Evolutionary conservation across 345 rosid species (phyloP), one percentile per base, ranked within the genome.

Genomic region (Brassica rapa): DNA sequence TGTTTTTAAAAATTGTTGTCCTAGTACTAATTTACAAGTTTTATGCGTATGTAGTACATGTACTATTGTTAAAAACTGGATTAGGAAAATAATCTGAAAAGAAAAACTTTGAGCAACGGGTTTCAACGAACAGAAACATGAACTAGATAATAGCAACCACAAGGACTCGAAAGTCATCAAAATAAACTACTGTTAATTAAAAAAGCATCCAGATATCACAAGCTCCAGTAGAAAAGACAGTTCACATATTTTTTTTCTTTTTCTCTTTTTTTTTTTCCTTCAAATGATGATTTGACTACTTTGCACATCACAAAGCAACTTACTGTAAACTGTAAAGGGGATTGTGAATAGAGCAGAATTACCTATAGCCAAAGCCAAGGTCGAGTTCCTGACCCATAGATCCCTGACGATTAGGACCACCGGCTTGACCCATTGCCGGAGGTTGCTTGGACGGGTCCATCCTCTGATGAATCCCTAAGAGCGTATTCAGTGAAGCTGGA

Each of bases 401-500:
- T 29, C 91, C 96, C 57, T 84, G 91, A 74, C 84, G 84, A 57
- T 83, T 87, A 5, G 80, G 79, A 71, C 86, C 86, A 35, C 82
- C 82, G 0, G 87, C 16, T 8, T 86, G 37, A 14, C 89, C 75
- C 21, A 84, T 76, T 2, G 89, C 85, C 19, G 81, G 87, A 62
- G 79, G 37, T 75, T 88, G 93, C 86, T 86, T 92, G 0, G 82
- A 62, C 4, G 92, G 70, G 25, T 88, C 90, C 71, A 90, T 82
- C 70, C 94, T 86, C 15, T 85, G 87, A 23, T 92, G 91, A 90
- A 89, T 91, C 85, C 90, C 96, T 21, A 93, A 51, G 43, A 92
- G 88, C 85, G 91, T 83, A 74, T 88, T 93, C 68, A 91, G 87
- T 46, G 89, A 88, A 75, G 86, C 94, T 1, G 96, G 89, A 75